These are phyloP conservation scores for Calocybe gambosa DNA, from an alignment of 1,284 basidiomycete species.

Conservation along the genomic window DNA sequence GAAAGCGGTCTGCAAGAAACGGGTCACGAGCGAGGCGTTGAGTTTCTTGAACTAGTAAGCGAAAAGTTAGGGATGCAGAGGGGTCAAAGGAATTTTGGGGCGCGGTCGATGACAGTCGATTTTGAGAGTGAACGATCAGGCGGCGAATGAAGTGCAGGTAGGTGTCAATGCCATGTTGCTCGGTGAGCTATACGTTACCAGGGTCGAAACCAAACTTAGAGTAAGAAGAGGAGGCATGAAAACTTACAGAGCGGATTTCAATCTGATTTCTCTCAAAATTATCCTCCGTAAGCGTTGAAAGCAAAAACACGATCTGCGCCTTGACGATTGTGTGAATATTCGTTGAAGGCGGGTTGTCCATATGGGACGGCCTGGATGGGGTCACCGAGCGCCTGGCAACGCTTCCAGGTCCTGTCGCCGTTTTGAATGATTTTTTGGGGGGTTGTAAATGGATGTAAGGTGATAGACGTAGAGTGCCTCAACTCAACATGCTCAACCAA, in stretches of 20 bases:
- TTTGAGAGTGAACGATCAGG: constrained; percentile 81
- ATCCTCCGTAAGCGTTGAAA: constrained; percentile 91
- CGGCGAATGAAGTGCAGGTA: constrained; percentile 94
- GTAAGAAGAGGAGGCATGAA: constrained; percentile 11
- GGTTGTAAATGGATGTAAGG: constrained; percentile 25
- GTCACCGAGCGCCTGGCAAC: constrained; percentile 69
- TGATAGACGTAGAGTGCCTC: constrained; percentile 29
- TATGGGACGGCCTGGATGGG: constrained; percentile 63
- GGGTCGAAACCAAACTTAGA: constrained; percentile 17
- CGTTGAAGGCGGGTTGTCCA: constrained; percentile 59
- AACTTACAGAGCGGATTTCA: constrained; percentile 85
- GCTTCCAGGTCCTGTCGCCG: constrained; percentile 69
- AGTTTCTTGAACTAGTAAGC: constrained; percentile 80
- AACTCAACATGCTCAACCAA: constrained; percentile 28
- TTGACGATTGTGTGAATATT: constrained; percentile 74
- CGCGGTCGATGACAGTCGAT: constrained; percentile 51
- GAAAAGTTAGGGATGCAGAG: constrained; percentile 70
- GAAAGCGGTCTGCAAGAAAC: constrained; percentile 78
- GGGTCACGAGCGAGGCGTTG: constrained; percentile 84
- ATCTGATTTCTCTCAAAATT: constrained; percentile 88
- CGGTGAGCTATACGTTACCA: constrained; percentile 66
- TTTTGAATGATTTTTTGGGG: constrained; percentile 48
- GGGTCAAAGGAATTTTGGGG: constrained; percentile 60
- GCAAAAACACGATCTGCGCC: constrained; percentile 88
- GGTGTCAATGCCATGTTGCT: constrained; percentile 91